Conservation (phyloP, 768 basidiomycete species). For the Suillus clintonianus region DNA sequence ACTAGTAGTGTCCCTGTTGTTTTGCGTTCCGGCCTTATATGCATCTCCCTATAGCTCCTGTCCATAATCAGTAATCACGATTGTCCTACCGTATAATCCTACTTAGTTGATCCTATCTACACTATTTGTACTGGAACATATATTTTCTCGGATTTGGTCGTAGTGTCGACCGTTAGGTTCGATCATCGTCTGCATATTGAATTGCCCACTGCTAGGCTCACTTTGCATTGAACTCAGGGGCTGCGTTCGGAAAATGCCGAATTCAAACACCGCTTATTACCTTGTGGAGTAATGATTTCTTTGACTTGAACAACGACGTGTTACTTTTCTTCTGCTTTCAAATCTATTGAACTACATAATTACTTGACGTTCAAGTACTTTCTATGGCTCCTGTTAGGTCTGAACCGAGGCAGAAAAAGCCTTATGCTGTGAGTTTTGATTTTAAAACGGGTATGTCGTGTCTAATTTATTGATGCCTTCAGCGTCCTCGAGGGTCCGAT, state of each 20-base stretch:
- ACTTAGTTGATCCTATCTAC: neutral
- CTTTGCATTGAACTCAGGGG: neutral
- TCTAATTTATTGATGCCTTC: slow-evolving; percentile 1
- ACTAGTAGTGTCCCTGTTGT: neutral
- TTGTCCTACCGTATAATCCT: neutral
- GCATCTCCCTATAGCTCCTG: neutral
- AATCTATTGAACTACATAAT: neutral
- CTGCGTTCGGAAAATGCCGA: neutral
- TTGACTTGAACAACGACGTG: neutral
- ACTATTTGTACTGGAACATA: neutral
- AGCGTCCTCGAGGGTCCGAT: slow-evolving; percentile 65
- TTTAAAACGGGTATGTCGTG: neutral
- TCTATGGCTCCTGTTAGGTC: slow-evolving; percentile 26
- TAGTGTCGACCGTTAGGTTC: neutral
- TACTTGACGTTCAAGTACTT: neutral
- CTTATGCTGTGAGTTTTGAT: slow-evolving; percentile 39
- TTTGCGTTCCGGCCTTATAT: neutral
- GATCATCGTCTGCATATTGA: neutral
- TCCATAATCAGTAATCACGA: neutral
- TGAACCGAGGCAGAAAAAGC: slow-evolving; percentile 41
- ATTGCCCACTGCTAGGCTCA: no score
- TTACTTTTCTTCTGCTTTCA: neutral
- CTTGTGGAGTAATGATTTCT: neutral
- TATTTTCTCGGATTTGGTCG: neutral
- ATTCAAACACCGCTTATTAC: slow-evolving; percentile 5